Conservation (phyloP, 2,329 filamentous ascomycete genomes). For the Talaromyces sp. region DNA sequence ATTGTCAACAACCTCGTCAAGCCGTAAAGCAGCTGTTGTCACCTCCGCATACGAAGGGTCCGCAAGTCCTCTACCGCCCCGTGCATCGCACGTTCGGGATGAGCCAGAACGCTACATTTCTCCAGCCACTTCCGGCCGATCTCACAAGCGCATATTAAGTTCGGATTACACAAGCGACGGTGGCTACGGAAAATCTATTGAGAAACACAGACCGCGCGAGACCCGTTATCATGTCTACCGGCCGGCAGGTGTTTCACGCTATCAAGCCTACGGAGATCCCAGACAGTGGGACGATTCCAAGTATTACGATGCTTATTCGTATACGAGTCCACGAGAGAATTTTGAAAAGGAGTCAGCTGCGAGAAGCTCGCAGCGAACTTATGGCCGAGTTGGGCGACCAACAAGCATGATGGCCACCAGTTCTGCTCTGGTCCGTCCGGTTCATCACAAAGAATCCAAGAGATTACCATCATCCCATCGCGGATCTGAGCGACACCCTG, state of each 20-base stretch:
- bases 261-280: conserved; percentile 29
- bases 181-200: conserved; percentile 27
- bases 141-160: conserved; percentile 32
- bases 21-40: conserved; percentile 28
- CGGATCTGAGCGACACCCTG: conserved; percentile 37
- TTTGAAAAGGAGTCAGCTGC: conserved; percentile 45
- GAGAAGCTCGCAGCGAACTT: conserved; percentile 29
- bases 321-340: conserved; percentile 47
- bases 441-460: conserved; percentile 27
- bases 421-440: conserved; percentile 26
- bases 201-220: conserved; percentile 23
- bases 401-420: conserved; percentile 41
- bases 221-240: conserved; percentile 28
- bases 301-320: conserved; percentile 44
- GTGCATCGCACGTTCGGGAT: conserved; percentile 21
- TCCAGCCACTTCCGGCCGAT: conserved; percentile 29
- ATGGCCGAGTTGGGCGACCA: conserved; percentile 31
- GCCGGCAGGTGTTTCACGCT: conserved; percentile 25
- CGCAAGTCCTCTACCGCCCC: conserved; percentile 30
- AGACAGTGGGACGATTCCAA: conserved; percentile 39
- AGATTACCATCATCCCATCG: conserved; percentile 39
- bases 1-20: conserved; percentile 18
- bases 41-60: conserved; percentile 29
- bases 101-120: conserved; percentile 34
- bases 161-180: conserved; percentile 38